Base-by-base conservation (phyloP, 2,329 filamentous ascomycete species). In the Botrytis cinerea region DNA sequence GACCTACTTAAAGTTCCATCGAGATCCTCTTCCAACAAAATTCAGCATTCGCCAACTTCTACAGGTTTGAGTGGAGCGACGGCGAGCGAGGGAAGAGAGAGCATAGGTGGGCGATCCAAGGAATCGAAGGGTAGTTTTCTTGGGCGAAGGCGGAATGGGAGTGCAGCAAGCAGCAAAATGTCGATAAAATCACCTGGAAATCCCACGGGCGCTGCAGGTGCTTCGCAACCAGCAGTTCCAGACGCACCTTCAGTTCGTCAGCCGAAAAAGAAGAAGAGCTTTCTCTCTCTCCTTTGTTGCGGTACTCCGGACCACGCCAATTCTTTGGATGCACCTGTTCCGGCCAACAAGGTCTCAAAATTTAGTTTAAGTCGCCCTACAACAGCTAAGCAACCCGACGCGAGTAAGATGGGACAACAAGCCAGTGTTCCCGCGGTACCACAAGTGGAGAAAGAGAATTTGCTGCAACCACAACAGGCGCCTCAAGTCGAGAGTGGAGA, bases 61-160 rank as follows among this genome's bases (percentile, higher is more conserved):
- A 89, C 88, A 60, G 88, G 87, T 68, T 82, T 91, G 75, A 90
- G 87, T 81, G 89, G 88, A 78, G 86, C 84, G 64, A 90, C 88
- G 70, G 86, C 86, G 73, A 87, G 84, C 81, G 88, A 90, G 77
- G 84, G 87, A 73, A 84, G 87, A 81, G 89, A 89, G 78, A 91
- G 88, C 80, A 88, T 90, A 78, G 87, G 88, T 77, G 87, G 87
- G 74, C 86, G 87, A 77, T 92, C 91, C 67, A 91, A 89, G 82
- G 89, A 88, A 77, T 91, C 89, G 75, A 90, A 87, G 83, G 84
- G 86, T 77, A 92, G 90, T 82, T 89, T 91, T 78, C 83, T 89
- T 72, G 89, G 87, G 75, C 85, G 87, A 77, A 87, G 88, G 79
- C 86, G 89, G 79, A 92, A 92, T 83, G 89, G 89, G 78, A 93